phyloP scores from a whole-genome alignment of 768 basidiomycete species.

The Trametes maxima region DNA sequence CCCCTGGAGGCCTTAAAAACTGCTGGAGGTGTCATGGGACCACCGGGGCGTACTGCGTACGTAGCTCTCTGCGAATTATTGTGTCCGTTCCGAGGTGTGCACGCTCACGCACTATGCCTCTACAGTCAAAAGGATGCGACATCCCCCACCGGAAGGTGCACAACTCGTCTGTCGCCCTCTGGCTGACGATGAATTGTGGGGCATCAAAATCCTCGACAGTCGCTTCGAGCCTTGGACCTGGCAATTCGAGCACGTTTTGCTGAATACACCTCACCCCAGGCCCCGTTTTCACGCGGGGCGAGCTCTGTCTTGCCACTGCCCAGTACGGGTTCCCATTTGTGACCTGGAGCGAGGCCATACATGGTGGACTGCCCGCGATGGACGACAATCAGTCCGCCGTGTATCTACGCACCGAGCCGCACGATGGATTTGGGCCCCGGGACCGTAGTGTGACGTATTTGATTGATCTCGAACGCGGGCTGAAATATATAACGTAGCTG shows the following conservation, averaged over 20 bases:
- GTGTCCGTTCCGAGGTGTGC: too few species aligned
- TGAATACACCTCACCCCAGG: slow-evolving; percentile 21
- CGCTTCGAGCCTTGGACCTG: slow-evolving; percentile 7
- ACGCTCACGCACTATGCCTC: too few species aligned
- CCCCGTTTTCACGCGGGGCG: slow-evolving; percentile 25
- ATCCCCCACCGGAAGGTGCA: too few species aligned
- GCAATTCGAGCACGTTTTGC: slow-evolving; percentile 27
- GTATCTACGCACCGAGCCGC: slow-evolving; percentile 27
- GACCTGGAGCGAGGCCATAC: slow-evolving; percentile 23
- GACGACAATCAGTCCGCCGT: slow-evolving; percentile 27
- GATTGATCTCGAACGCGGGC: background rate
- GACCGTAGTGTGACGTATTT: slow-evolving; percentile 9
- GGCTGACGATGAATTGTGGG: slow-evolving; percentile 27
- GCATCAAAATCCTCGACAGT: slow-evolving; percentile 26
- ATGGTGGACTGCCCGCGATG: slow-evolving; percentile 4
- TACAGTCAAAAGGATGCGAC: too few species aligned
- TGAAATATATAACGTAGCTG: slow-evolving; percentile 5
- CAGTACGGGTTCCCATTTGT: slow-evolving; percentile 23
- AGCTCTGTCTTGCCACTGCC: slow-evolving; percentile 25
- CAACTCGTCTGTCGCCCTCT: background rate
- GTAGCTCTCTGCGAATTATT: too few species aligned
- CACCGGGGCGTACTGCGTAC: slow-evolving; percentile 17
- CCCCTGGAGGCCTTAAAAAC: background rate
- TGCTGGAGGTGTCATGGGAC: slow-evolving; percentile 17
- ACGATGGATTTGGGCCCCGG: slow-evolving; percentile 25